Evolutionary conservation across 2,329 filamentous ascomycete genomes (phyloP), one percentile per base, ranked within the genome.

Genomic region (Apiospora arundinis): DNA sequence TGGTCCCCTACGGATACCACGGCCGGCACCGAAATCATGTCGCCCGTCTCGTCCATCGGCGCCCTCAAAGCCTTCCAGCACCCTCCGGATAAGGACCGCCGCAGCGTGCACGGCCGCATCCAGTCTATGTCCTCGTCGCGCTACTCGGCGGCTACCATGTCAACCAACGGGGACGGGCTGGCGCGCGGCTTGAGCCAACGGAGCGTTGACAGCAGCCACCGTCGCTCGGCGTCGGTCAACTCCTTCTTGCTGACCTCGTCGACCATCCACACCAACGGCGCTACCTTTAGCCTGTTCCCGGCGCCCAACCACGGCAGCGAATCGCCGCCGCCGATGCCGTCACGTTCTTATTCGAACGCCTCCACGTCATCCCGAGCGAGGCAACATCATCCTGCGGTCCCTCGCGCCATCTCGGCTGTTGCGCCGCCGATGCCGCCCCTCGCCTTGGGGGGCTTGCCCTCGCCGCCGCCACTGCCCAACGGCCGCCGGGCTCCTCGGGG

Each of bases 221-320:
- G 56, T 8, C 56, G 56, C 56, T 63, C 56, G 18, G 32, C 56
- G 18, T 63, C 56, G 56, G 56, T 40, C 8, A 63, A 63, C 32
- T 63, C 56, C 8, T 40, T 63, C 56, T 28, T 63, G 32, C 56
- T 63, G 28, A 63, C 56, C 1, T 63, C 56, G 18, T n/a, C 18
- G 18, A 63, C 56, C 18, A 23, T 63, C 56, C 28, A 40, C 28
- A 63, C 56, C 56, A 63, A 63, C 56, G 56, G 56, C 32, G 56
- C 66, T 25, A 45, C 44, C 2, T 68, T 68, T 25, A 48, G 44
- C 44, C 66, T 68, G 44, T 68, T 68, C 16, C 44, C 66, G 16
- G 44, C 66, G 44, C 66, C 66, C 16, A 4, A 32, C 16, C 52
- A n/a, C 25, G 49, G 8, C 52, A 14, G 4, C n/a, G 49, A 11